Evolutionary conservation across 1,284 basidiomycete species (phyloP).

Genomic region (Trametes sp.): DNA sequence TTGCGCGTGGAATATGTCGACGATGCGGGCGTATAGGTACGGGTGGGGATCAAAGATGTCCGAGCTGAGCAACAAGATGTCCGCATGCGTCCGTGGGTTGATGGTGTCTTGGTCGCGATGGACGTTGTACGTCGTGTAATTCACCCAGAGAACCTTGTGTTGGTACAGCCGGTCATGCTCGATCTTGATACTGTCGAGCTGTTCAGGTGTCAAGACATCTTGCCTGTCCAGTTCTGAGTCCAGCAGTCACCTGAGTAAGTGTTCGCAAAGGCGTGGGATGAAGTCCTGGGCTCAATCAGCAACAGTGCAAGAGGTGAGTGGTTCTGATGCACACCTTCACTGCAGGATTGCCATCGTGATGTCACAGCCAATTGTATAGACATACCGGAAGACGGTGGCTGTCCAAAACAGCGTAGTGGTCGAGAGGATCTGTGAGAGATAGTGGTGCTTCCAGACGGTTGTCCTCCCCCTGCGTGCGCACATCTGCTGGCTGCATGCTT

Average conservation of each 20-base stretch:
- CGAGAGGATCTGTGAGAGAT: not conserved
- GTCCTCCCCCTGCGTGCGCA: not conserved
- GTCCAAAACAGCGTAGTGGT: not conserved
- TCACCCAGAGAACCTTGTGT: conserved; percentile 43
- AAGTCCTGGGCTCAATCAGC: conserved; percentile 29
- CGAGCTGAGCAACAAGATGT: too few species aligned
- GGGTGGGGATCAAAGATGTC: too few species aligned
- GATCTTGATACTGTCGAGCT: conserved; percentile 33
- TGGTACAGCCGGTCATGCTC: conserved; percentile 40
- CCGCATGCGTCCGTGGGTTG: conserved; percentile 36
- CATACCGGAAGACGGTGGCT: not conserved
- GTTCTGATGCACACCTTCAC: not conserved
- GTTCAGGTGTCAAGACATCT: conserved; percentile 7
- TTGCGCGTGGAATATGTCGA: too few species aligned
- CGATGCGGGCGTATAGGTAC: too few species aligned
- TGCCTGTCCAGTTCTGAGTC: conserved; percentile 16
- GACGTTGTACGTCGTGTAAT: conserved; percentile 56
- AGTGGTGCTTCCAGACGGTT: not conserved
- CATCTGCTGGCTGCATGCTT: not conserved
- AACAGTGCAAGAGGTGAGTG: not conserved
- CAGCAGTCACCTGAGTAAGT: conserved; percentile 32
- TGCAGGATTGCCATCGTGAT: not conserved
- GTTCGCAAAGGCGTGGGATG: conserved; percentile 31
- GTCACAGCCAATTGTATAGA: not conserved
- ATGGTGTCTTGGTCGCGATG: conserved; percentile 47